Conservation (phyloP, 768 basidiomycete species). For the Boletus rubropictus region DNA sequence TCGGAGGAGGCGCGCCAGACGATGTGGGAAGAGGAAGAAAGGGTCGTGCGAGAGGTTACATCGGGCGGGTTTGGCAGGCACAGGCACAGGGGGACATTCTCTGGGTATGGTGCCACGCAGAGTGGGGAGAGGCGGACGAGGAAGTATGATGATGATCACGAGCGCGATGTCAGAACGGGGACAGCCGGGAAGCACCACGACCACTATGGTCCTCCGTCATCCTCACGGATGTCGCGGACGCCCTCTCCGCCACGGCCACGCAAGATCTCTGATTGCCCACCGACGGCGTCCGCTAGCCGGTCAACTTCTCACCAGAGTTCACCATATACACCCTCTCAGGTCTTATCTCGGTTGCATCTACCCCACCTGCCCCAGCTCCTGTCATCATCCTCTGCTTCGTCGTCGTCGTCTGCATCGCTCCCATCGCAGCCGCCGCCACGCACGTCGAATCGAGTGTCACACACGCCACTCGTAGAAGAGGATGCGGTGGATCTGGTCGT, state of each 20-base stretch:
- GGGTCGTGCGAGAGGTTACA: constrained; percentile 26
- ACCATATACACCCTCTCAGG: background rate
- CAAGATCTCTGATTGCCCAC: constrained; percentile 5
- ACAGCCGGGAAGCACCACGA: background rate
- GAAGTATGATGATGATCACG: constrained; percentile 10
- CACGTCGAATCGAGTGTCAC: constrained; percentile 7
- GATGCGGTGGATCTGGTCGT: constrained; percentile 91
- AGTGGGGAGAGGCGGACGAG: constrained; percentile 5
- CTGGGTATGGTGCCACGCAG: constrained; percentile 28
- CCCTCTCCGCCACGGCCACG: constrained; percentile 10
- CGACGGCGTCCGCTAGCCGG: constrained; percentile 4
- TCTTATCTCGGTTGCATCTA: constrained; percentile 7
- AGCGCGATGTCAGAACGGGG: constrained; percentile 14
- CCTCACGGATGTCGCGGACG: background rate
- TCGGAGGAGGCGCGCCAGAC: constrained; percentile 36
- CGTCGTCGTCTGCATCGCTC: background rate
- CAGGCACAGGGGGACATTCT: background rate
- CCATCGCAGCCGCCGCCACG: background rate
- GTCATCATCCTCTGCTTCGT: background rate
- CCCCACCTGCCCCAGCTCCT: constrained; percentile 12
- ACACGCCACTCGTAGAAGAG: constrained; percentile 27
- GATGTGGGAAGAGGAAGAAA: constrained; percentile 29
- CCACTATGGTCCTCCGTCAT: background rate
- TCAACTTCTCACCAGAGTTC: constrained; percentile 10
- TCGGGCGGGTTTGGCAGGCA: constrained; percentile 5